phyloP scores from a whole-genome alignment of 768 basidiomycete species.

The Amanita pseudoporphyria region DNA sequence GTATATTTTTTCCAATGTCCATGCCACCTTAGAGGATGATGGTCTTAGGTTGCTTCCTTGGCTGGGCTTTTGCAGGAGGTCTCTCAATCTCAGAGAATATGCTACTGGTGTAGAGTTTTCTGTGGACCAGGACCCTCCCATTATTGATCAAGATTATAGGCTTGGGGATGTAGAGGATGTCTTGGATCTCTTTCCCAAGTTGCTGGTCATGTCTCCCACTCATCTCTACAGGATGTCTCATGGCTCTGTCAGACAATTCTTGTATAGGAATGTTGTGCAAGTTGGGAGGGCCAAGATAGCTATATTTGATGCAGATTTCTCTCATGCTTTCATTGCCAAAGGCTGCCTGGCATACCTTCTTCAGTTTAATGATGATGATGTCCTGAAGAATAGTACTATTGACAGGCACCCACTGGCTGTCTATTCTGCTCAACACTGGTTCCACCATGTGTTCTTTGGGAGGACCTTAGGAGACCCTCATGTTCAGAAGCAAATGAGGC shows the following conservation, averaged over 20 bases:
- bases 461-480: neutral
- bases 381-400: neutral
- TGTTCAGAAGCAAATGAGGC: neutral
- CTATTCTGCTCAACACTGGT: conserved; percentile 1
- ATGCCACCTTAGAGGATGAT: neutral
- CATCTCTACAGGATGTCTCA: neutral
- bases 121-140: neutral
- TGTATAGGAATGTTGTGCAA: neutral
- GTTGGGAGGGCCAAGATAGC: neutral
- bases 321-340: conserved; percentile 1
- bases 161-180: neutral
- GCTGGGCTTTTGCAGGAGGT: neutral
- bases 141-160: neutral
- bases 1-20: neutral
- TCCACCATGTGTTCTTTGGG: neutral
- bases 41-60: neutral
- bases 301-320: neutral
- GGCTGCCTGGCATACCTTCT: conserved; percentile 1
- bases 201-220: neutral
- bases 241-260: neutral
- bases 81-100: neutral
- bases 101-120: neutral
- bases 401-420: neutral
- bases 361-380: neutral
- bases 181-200: neutral